These are phyloP conservation scores for Kalanchoe fedtschenkoi DNA, from an alignment of 164 flowering plant genomes.

Conservation along the genomic window DNA sequence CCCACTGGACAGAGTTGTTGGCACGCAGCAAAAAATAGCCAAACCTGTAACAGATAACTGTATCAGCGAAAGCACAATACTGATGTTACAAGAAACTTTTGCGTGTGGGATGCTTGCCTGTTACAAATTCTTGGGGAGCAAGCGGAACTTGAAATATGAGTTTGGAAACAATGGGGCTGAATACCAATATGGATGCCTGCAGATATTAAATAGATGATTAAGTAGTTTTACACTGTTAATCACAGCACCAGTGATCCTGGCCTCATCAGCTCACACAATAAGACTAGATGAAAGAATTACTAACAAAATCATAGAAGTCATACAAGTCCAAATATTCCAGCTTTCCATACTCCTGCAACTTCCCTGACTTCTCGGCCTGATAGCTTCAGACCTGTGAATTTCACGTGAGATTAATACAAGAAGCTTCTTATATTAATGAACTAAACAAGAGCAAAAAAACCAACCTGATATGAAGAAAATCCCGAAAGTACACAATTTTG, in stretches of 20 bases:
- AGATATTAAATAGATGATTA: neutral
- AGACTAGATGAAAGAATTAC: neutral
- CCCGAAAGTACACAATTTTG: constrained; percentile 75
- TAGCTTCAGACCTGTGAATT: constrained; percentile 1
- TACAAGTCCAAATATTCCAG: constrained; percentile 7
- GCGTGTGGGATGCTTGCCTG: constrained; percentile 10
- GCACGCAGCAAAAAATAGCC: constrained; percentile 19
- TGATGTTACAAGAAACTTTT: neutral
- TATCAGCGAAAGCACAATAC: neutral
- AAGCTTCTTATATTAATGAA: neutral
- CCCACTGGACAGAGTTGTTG: constrained; percentile 17
- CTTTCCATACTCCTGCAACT: constrained; percentile 8
- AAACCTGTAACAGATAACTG: constrained; percentile 9
- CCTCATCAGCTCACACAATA: neutral
- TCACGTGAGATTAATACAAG: neutral
- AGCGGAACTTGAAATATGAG: constrained; percentile 13
- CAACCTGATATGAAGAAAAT: constrained; percentile 25
- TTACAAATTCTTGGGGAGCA: constrained; percentile 12
- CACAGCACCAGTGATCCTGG: neutral
- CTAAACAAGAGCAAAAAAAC: neutral
- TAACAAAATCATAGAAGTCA: constrained; percentile 5
- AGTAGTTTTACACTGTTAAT: neutral
- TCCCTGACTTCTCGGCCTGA: constrained; percentile 2
- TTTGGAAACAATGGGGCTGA: constrained; percentile 11
- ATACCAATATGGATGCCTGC: constrained; percentile 12